Base-by-base conservation (phyloP, 805 yeast genomes). In the Hanseniaspora pseudoguilliermondii region DNA sequence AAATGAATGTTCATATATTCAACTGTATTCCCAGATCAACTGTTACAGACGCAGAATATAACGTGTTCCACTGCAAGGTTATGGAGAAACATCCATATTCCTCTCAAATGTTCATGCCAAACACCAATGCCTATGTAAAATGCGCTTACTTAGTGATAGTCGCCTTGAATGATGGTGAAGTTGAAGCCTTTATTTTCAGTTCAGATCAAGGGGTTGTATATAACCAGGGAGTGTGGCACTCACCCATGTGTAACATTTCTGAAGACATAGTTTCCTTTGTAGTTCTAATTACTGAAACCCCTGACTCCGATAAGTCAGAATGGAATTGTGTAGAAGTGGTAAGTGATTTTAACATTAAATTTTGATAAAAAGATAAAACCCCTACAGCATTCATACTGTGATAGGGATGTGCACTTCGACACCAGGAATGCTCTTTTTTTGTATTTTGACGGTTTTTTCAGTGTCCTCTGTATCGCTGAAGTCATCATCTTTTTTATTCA, bases 201-300 rank as follows among this genome's bases (percentile, higher is more conserved):
- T 96, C 95, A 0, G 83, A 86, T 65, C 96, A 89, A 64, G 86
- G 95, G 0, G 88, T 90, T 4, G 90, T 96, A 0, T 89, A 89
- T 66, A 95, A 89, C 0, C 79, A 77, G 8, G 76, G 74, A 49
- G 53, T 83, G 5, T 90, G 97, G 97, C 97, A 90, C 66, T 95
- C 97, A 0, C 97, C 97, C 3, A 90, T 90, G 97, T 44, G 49
- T 36, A 52, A 52, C 25, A 32, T 52, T 3, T 38, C 49, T 5
- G 27, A 38, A 29, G 49, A 46, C 2, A 38, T 44, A 15, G 18
- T 52, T 6, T 36, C 55, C 8, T 52, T 52, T 46, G 41, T 52
- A 2, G 55, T 52, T 21, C 20, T 46, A 27, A 52, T 52, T 15
- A 52, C 39, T 21, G 55, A 52, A 15, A 41, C 47, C 13, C 20